These are phyloP conservation scores for Phytophthora pistaciae DNA, from an alignment of 352 stramenopile genomes.

Conservation along the genomic window DNA sequence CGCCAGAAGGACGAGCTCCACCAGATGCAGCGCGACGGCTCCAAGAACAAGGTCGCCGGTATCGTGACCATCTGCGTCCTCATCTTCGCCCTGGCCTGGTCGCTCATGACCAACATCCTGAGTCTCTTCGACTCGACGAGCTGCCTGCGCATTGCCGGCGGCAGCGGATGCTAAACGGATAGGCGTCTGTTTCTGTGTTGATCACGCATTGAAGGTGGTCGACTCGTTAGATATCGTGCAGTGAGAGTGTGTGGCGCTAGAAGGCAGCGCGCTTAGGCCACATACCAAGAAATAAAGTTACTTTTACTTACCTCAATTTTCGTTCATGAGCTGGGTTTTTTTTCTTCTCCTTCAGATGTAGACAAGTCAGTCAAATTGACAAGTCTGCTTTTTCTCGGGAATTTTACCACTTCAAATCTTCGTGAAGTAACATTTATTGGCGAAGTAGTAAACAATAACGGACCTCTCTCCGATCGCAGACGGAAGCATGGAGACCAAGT, in stretches of 20 bases:
- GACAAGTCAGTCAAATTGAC: too few relatives aligned
- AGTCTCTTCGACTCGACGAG: conserved; percentile 62
- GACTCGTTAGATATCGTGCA: conserved; percentile 24
- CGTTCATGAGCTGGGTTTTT: too few relatives aligned
- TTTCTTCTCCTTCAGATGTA: too few relatives aligned
- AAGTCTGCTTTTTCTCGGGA: too few relatives aligned
- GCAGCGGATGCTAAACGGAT: conserved; percentile 33
- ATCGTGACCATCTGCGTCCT: conserved; percentile 45
- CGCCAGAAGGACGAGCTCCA: conserved; percentile 66
- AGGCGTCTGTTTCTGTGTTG: neutral
- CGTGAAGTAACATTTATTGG: too few relatives aligned
- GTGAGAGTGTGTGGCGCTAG: conserved; percentile 7
- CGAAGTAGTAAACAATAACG: too few relatives aligned
- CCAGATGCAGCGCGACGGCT: conserved; percentile 47
- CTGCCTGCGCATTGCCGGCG: conserved; percentile 60
- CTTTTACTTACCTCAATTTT: neutral
- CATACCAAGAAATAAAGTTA: conserved; percentile 17
- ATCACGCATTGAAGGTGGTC: neutral
- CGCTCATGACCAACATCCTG: conserved; percentile 73
- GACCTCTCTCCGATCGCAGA: too few relatives aligned
- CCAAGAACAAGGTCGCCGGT: conserved; percentile 44
- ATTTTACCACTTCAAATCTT: too few relatives aligned
- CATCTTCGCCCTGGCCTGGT: conserved; percentile 58
- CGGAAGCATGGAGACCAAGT: too few relatives aligned
- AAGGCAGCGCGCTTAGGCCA: conserved; percentile 2